Percentiles rank a stretch among this genome's conserved stretches.
phyloP scores from a whole-genome alignment of 768 basidiomycete genomes.

The Boletus subcaerulescens region DNA sequence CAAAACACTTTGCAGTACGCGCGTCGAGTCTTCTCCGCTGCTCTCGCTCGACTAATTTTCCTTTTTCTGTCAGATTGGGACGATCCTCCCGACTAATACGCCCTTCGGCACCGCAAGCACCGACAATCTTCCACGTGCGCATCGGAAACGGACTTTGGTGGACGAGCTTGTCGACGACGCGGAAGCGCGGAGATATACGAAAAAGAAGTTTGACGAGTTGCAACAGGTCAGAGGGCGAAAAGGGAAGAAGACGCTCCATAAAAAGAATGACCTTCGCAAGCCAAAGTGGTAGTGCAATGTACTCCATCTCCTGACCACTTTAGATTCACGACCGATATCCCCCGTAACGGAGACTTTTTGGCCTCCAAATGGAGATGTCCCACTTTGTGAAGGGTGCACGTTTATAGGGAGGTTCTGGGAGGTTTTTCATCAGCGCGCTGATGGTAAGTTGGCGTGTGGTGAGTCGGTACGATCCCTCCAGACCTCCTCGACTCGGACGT shows the following conservation, averaged over 20 bases:
- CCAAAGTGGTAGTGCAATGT: constrained; percentile 59
- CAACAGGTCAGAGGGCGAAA: constrained; percentile 63
- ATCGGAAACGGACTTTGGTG: constrained; percentile 78
- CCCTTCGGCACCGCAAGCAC: constrained; percentile 69
- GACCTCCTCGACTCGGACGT: no score
- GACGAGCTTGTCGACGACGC: constrained; percentile 90
- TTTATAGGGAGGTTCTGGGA: no score
- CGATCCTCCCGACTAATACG: constrained; percentile 62
- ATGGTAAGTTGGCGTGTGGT: no score
- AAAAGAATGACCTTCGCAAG: constrained; percentile 59
- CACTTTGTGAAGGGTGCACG: not conserved
- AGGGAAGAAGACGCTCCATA: constrained; percentile 67
- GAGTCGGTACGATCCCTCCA: no score
- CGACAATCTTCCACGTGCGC: constrained; percentile 68
- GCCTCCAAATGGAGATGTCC: not conserved
- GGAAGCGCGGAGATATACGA: constrained; percentile 83
- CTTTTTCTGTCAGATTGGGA: constrained; percentile 60
- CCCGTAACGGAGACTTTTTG: not conserved
- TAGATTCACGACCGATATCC: not conserved
- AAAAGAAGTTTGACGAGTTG: constrained; percentile 83
- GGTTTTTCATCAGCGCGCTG: no score
- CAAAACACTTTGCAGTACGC: constrained; percentile 87
- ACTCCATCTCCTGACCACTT: constrained; percentile 7
- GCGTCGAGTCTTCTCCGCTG: not conserved
- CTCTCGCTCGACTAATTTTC: constrained; percentile 6